Conservation (phyloP, 2,329 filamentous ascomycete species). For the Aureobasidium sp. region DNA sequence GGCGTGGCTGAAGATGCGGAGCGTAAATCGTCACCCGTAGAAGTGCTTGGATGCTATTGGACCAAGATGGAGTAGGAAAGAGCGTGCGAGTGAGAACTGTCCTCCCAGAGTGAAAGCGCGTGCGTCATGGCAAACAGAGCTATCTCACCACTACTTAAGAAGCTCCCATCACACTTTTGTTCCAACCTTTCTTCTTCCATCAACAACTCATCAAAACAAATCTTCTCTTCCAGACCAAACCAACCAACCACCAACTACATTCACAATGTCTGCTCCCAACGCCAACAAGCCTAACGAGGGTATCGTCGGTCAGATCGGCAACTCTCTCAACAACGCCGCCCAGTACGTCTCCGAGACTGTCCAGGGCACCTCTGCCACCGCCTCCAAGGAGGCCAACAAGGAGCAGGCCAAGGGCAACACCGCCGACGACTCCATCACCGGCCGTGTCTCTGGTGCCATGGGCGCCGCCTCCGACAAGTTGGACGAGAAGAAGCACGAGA, state of each 20-base stretch:
- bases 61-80: not conserved
- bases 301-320: constrained; percentile 15
- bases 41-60: not conserved
- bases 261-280: constrained; percentile 40
- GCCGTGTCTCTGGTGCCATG: constrained; percentile 49
- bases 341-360: constrained; percentile 63
- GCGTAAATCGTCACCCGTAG: constrained; percentile 2
- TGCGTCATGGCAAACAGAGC: not conserved
- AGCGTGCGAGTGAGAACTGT: not conserved
- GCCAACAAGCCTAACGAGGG: constrained; percentile 36
- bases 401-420: constrained; percentile 24
- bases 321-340: constrained; percentile 45
- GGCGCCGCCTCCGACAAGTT: constrained; percentile 48
- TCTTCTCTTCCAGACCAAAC: constrained; percentile 14
- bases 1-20: not conserved
- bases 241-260: constrained; percentile 17
- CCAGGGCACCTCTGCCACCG: constrained; percentile 45
- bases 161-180: not conserved
- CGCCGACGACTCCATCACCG: constrained; percentile 43
- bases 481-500: constrained; percentile 46
- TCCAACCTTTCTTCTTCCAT: not conserved
- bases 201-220: constrained; percentile 11
- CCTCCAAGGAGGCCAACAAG: constrained; percentile 17
- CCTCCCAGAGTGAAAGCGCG: not conserved
- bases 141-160: constrained; percentile 9